Conservation (phyloP, 2,329 filamentous ascomycete species). For the Cercospora canescens region DNA sequence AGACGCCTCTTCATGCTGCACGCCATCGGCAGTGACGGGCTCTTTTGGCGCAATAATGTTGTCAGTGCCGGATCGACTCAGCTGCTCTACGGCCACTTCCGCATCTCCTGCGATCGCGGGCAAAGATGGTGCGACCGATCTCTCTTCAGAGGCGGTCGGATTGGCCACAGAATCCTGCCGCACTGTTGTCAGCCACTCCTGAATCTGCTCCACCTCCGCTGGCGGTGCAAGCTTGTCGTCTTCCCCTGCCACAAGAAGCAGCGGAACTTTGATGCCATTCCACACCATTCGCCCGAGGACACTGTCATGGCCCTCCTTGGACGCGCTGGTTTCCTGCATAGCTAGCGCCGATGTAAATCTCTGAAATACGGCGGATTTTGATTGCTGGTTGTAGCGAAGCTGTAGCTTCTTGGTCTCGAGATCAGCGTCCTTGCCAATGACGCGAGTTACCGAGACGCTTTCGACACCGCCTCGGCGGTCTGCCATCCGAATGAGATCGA, state of each 20-base stretch:
- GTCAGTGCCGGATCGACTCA: background rate
- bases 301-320: slow-evolving; percentile 43
- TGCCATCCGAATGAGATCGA: slow-evolving; percentile 74
- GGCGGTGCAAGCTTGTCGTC: slow-evolving; percentile 75
- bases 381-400: slow-evolving; percentile 77
- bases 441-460: slow-evolving; percentile 76
- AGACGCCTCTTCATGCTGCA: slow-evolving; percentile 21
- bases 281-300: slow-evolving; percentile 71
- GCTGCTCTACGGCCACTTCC: slow-evolving; percentile 10
- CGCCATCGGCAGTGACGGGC: slow-evolving; percentile 1
- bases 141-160: background rate
- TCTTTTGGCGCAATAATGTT: background rate
- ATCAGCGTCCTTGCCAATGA: slow-evolving; percentile 69
- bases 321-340: slow-evolving; percentile 10
- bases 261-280: slow-evolving; percentile 69
- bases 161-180: slow-evolving; percentile 9
- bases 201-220: slow-evolving; percentile 68
- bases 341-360: slow-evolving; percentile 74
- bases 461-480: slow-evolving; percentile 76
- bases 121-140: background rate
- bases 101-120: slow-evolving; percentile 12
- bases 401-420: slow-evolving; percentile 67
- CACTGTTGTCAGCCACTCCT: slow-evolving; percentile 37
- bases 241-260: slow-evolving; percentile 77
- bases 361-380: slow-evolving; percentile 76